phyloP scores from a whole-genome alignment of 176 grass and related monocot genomes.

The Alopecurus myosuroides region DNA sequence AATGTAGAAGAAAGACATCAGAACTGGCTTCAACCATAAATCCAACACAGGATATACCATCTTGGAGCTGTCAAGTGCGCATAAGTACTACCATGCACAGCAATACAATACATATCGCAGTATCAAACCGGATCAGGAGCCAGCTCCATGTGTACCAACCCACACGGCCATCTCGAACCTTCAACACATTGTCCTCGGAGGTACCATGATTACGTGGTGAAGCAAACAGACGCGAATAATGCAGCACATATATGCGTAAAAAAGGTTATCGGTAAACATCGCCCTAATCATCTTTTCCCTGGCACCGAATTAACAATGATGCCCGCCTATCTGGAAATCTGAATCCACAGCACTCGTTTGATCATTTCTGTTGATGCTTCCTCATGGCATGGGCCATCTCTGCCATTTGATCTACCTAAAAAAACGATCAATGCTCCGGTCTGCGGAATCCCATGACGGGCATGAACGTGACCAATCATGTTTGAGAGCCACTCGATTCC shows the following conservation, averaged over 20 bases:
- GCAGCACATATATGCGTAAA: neutral
- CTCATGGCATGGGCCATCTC: constrained; percentile 46
- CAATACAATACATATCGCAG: neutral
- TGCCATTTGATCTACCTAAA: constrained; percentile 27
- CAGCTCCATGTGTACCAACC: neutral
- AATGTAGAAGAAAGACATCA: too few species aligned
- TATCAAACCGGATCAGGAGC: neutral
- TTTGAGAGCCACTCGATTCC: constrained; percentile 28
- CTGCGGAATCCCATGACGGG: constrained; percentile 11
- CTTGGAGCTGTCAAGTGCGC: too few species aligned
- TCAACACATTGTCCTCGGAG: constrained; percentile 12
- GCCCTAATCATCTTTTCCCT: constrained; percentile 37
- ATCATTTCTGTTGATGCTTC: constrained; percentile 40
- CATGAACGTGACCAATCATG: constrained; percentile 46
- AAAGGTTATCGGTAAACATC: constrained; percentile 41
- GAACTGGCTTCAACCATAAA: too few species aligned
- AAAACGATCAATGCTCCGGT: constrained; percentile 18
- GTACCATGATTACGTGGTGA: constrained; percentile 34
- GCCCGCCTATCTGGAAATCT: constrained; percentile 52
- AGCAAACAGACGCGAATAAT: constrained; percentile 33
- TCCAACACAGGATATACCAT: too few species aligned
- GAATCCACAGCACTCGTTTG: constrained; percentile 39
- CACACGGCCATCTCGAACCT: constrained; percentile 22
- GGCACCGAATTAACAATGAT: constrained; percentile 54
- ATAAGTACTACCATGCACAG: neutral